phyloP scores from a whole-genome alignment of 352 stramenopile species.

The Phytophthora hibernalis region DNA sequence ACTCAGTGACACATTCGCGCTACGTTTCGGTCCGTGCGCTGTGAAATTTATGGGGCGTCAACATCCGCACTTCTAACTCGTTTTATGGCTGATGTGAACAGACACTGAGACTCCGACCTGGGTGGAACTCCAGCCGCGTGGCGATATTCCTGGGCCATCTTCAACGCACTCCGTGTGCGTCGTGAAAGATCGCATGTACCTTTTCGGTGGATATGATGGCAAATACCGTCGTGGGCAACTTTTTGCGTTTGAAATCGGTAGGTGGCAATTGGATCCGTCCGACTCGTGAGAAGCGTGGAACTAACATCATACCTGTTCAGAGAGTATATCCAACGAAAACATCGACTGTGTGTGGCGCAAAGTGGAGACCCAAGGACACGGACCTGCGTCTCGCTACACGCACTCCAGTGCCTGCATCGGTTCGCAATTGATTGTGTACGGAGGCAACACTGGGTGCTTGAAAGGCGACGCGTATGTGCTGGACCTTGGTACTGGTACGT shows the following conservation, averaged over 20 bases:
- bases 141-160: constrained; percentile 50
- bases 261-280: background rate
- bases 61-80: constrained; percentile 3
- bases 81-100: constrained; percentile 12
- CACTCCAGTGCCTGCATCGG: constrained; percentile 56
- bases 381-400: constrained; percentile 56
- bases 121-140: constrained; percentile 48
- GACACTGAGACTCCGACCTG: constrained; percentile 54
- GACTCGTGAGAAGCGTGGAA: background rate
- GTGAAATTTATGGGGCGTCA: background rate
- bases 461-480: constrained; percentile 65
- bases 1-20: constrained; percentile 60
- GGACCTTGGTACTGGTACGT: constrained; percentile 49
- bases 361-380: constrained; percentile 44
- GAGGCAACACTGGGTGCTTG: constrained; percentile 64
- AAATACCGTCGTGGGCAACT: constrained; percentile 60
- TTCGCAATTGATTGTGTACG: constrained; percentile 61
- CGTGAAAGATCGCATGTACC: constrained; percentile 57
- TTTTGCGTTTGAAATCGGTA: constrained; percentile 56
- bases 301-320: constrained; percentile 24
- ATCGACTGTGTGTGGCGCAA: constrained; percentile 55
- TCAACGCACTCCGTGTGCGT: constrained; percentile 69
- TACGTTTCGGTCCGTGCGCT: constrained; percentile 55
- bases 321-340: constrained; percentile 34
- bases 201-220: constrained; percentile 71